Evolutionary conservation across 768 basidiomycete genomes (phyloP).

Genomic region (Ramaria sp.): DNA sequence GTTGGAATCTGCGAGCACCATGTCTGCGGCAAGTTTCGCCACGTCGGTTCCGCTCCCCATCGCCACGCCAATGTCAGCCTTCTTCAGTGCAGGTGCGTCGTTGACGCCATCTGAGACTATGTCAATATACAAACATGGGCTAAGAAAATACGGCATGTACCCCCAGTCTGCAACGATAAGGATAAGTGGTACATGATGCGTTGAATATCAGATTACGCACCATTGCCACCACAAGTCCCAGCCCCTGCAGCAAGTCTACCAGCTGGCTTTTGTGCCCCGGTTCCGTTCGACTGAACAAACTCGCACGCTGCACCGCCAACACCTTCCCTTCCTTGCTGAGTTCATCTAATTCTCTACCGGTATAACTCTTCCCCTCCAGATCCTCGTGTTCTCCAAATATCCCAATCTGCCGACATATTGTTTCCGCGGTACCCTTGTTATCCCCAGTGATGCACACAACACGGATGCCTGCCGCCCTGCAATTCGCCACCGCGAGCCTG

Average conservation of each 20-base stretch:
- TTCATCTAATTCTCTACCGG: conserved; percentile 83
- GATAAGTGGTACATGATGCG: neutral
- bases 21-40: conserved; percentile 94
- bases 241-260: conserved; percentile 84
- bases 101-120: conserved; percentile 97
- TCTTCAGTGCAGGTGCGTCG: conserved; percentile 93
- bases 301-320: conserved; percentile 75
- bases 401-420: conserved; percentile 92
- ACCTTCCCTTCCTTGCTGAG: conserved; percentile 75
- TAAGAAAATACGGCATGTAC: neutral
- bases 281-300: conserved; percentile 88
- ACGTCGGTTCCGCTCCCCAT: conserved; percentile 99
- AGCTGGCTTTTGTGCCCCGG: conserved; percentile 92
- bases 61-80: conserved; percentile 95
- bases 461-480: conserved; percentile 85
- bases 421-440: conserved; percentile 95
- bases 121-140: conserved; percentile 9
- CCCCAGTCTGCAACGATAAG: conserved; percentile 7
- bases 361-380: conserved; percentile 90
- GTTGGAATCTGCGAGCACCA: conserved; percentile 96
- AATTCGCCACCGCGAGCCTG: conserved; percentile 74
- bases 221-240: conserved; percentile 95
- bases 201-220: conserved; percentile 27
- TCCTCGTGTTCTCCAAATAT: conserved; percentile 84
- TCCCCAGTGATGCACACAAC: conserved; percentile 98